Evolutionary conservation across 176 grass and related monocot genomes (phyloP), one percentile per base, ranked within the genome.

Genomic region (Alopecurus myosuroides): DNA sequence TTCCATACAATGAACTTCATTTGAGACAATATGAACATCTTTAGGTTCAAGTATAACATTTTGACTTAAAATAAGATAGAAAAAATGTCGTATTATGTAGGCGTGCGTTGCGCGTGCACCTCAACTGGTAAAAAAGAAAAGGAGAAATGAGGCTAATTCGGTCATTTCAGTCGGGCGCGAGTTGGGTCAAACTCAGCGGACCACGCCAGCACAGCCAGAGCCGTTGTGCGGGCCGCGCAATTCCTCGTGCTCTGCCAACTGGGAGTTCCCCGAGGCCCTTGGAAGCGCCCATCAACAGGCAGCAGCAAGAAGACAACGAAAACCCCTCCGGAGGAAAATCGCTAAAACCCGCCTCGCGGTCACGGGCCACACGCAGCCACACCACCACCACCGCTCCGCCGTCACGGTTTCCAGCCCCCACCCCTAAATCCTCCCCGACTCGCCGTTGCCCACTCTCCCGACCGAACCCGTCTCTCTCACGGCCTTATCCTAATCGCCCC

Each of bases 401-500:
- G 42, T 51, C 71, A 74, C 70, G 1, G 44, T 74, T 50, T 33
- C 45, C 88, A 40, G 17, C 1, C 46, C 51, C 12, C 40, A 42
- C 11, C 63, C 71, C 7, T 1, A 11, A 18, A 12, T 26, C 62
- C 40, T 39, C 42, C 26, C 78, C 34, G 23, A 33, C 42, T 14
- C 25, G 53, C 76, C 81, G 65, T 71, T 79, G 81, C 53, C 64
- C 80, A 35, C 20, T 75, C 67, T 29, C 76, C 79, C 58, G 70
- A 77, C 20, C 61, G 4, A n/a, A 15, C 40, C 25, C 68, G 51
- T 11, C 25, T 15, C 45, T 15, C 44, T n/a, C 34, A 53, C 53
- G 30, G 80, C 58, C 80, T 86, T 75, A 79, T 79, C 80, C 88
- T 23, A 31, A 44, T 9, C 71, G 23, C 46, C 49, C 13, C 66